These are phyloP conservation scores for Neonothopanus nambi DNA, from an alignment of 1,284 basidiomycete species.

Conservation along the genomic window DNA sequence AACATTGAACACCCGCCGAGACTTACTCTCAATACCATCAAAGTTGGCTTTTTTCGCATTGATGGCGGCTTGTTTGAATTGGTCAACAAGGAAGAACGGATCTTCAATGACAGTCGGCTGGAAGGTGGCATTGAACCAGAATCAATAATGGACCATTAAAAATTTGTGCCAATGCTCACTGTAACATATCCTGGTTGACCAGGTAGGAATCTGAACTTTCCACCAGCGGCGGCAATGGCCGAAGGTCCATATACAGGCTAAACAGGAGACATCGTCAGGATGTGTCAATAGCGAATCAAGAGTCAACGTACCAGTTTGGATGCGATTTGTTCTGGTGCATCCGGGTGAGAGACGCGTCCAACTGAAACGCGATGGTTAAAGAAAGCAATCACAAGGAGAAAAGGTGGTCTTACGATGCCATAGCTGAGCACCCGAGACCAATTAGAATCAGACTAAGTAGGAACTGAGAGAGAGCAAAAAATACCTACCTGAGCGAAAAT, in stretches of 20 bases:
- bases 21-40: constrained; percentile 39
- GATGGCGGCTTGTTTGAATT: constrained; percentile 39
- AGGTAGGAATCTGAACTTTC: constrained; percentile 14
- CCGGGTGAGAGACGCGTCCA: constrained; percentile 16
- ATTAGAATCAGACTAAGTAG: not conserved
- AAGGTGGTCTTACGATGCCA: constrained; percentile 14
- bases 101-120: constrained; percentile 19
- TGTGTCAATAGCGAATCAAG: not conserved
- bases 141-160: not conserved
- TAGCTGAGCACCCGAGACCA: constrained; percentile 7
- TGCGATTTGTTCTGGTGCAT: constrained; percentile 17
- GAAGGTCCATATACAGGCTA: constrained; percentile 13
- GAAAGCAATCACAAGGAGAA: not conserved
- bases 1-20: not conserved
- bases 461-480: not conserved
- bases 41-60: constrained; percentile 32
- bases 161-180: not conserved
- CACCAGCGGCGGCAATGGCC: constrained; percentile 10
- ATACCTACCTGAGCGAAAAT: constrained; percentile 12
- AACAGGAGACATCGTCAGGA: not conserved
- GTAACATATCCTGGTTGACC: constrained; percentile 13
- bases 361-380: constrained; percentile 5
- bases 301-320: not conserved
- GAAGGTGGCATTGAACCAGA: too few species aligned
- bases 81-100: constrained; percentile 27